Conservation (phyloP, 2,329 filamentous ascomycete species). For the Claviceps cyperi region DNA sequence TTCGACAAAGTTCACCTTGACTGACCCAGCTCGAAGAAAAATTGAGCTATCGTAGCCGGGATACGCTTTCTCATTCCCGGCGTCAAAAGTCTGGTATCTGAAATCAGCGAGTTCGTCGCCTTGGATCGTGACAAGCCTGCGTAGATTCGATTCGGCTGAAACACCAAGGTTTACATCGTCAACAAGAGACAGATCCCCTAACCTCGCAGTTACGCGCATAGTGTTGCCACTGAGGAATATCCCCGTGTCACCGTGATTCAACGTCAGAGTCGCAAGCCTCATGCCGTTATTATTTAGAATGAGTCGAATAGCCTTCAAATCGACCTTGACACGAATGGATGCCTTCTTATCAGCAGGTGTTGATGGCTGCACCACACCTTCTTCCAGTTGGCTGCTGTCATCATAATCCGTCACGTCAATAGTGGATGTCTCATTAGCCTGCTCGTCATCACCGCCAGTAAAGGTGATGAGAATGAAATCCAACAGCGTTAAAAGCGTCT, state of each 20-base stretch:
- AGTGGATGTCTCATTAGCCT: constrained; percentile 14
- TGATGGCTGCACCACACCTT: constrained; percentile 17
- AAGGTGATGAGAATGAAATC: constrained; percentile 95
- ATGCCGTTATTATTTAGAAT: constrained; percentile 98
- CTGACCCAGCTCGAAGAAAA: constrained; percentile 77
- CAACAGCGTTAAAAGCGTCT: constrained; percentile 77
- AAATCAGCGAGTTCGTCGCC: constrained; percentile 94
- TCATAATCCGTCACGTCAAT: constrained; percentile 20
- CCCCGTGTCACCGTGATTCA: constrained; percentile 83
- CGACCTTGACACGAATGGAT: constrained; percentile 85
- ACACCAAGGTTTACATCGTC: constrained; percentile 92
- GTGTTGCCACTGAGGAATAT: constrained; percentile 76
- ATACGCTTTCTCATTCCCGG: constrained; percentile 53
- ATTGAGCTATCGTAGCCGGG: constrained; percentile 92
- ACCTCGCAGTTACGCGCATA: constrained; percentile 73
- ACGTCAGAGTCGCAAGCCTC: constrained; percentile 76
- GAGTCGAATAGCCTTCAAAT: constrained; percentile 82
- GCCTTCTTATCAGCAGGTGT: constrained; percentile 32
- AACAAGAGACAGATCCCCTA: constrained; percentile 77
- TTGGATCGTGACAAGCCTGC: constrained; percentile 84
- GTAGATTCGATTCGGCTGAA: constrained; percentile 62
- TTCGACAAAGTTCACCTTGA: constrained; percentile 93
- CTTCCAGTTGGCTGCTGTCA: constrained; percentile 21
- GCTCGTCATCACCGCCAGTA: constrained; percentile 42
- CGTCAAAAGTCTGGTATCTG: constrained; percentile 89